These are phyloP conservation scores for Alternaria triticina DNA, from an alignment of 2,329 filamentous ascomycete genomes.

Conservation along the genomic window DNA sequence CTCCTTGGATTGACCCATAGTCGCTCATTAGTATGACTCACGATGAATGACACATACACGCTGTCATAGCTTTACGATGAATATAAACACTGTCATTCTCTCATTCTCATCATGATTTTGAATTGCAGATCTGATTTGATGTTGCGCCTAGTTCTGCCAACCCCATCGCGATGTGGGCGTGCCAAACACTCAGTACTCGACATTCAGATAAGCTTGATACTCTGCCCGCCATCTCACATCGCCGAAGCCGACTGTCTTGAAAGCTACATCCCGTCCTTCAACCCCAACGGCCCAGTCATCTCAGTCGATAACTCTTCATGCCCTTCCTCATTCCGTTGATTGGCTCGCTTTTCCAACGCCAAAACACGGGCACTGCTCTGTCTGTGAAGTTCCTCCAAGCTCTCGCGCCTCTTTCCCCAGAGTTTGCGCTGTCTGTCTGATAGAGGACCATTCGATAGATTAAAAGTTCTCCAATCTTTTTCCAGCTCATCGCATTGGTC, in stretches of 20 bases:
- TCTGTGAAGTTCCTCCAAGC: too few relatives aligned
- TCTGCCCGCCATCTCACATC: not conserved
- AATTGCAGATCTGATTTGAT: not conserved
- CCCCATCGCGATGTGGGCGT: not conserved
- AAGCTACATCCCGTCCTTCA: not conserved
- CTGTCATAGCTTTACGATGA: not conserved
- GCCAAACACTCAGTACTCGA: not conserved
- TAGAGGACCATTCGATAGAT: too few relatives aligned
- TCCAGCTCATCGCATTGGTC: too few relatives aligned
- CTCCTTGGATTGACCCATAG: conserved; percentile 16
- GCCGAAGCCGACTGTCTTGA: not conserved
- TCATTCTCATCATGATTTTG: not conserved
- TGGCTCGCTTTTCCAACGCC: too few relatives aligned
- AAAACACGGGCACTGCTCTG: too few relatives aligned
- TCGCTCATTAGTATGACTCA: conserved; percentile 6
- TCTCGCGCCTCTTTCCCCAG: too few relatives aligned
- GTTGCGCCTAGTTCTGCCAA: not conserved
- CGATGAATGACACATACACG: not conserved
- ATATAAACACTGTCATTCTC: not conserved
- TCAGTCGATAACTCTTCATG: accelerated
- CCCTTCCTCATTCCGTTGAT: not conserved
- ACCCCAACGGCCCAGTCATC: not conserved
- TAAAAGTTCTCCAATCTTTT: too few relatives aligned
- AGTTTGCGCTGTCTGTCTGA: too few relatives aligned
- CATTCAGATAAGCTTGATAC: not conserved